Evolutionary conservation across 2,329 filamentous ascomycete genomes (phyloP).

Genomic region (Paraphoma chrysanthemicola): DNA sequence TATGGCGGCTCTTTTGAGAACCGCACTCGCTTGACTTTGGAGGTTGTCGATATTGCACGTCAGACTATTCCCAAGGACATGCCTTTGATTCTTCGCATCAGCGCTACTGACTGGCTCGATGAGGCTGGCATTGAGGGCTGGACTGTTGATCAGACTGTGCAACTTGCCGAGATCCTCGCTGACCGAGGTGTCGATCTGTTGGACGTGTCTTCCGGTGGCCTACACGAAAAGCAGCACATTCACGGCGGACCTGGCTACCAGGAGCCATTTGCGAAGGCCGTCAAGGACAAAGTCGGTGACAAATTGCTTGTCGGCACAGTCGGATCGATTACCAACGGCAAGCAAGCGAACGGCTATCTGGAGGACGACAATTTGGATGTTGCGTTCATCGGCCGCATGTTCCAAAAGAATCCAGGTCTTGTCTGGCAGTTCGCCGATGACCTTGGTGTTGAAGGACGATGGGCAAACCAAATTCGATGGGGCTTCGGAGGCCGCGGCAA

Average conservation of each 20-base stretch:
- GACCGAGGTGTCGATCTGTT: slow-evolving; percentile 79
- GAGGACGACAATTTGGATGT: slow-evolving; percentile 64
- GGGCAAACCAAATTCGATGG: slow-evolving; percentile 75
- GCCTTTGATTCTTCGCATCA: slow-evolving; percentile 76
- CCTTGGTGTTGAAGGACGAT: slow-evolving; percentile 72
- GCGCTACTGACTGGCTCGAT: slow-evolving; percentile 79
- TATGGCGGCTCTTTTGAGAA: slow-evolving; percentile 78
- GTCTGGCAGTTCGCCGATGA: slow-evolving; percentile 76
- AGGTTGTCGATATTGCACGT: slow-evolving; percentile 69
- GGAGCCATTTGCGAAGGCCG: slow-evolving; percentile 71
- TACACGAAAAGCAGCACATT: slow-evolving; percentile 68
- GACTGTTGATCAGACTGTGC: slow-evolving; percentile 69
- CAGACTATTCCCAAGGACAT: slow-evolving; percentile 68
- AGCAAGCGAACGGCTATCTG: slow-evolving; percentile 61
- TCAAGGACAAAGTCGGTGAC: slow-evolving; percentile 77
- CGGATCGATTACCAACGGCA: slow-evolving; percentile 73
- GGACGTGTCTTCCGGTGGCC: slow-evolving; percentile 81
- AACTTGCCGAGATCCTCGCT: slow-evolving; percentile 71
- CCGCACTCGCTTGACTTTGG: slow-evolving; percentile 70
- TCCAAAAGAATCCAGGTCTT: slow-evolving; percentile 82
- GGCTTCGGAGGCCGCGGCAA: slow-evolving; percentile 60
- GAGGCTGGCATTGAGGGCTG: slow-evolving; percentile 67
- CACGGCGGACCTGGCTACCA: slow-evolving; percentile 72
- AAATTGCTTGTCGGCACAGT: slow-evolving; percentile 76
- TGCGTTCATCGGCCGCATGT: slow-evolving; percentile 76